A percentile compares a stretch with the other conserved stretches of the same genome.
phyloP scores from a whole-genome alignment of 306 rosid species.

The Rosa chinensis region DNA sequence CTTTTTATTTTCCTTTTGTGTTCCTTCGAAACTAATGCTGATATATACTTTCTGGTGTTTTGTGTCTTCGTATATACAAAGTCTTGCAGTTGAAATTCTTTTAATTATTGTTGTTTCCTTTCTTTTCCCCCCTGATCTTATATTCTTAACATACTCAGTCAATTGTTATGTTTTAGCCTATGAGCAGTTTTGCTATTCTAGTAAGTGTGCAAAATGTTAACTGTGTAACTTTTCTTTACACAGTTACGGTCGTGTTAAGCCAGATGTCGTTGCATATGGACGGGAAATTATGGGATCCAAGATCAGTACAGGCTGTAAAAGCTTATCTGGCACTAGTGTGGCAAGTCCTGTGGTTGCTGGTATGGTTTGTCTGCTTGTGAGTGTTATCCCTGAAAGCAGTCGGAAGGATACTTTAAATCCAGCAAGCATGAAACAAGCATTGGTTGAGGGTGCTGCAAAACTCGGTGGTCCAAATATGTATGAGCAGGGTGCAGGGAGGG shows the following conservation, averaged over 20 bases:
- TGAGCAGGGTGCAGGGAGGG: conserved; percentile 99
- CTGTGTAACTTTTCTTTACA: conserved; percentile 6
- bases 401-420: conserved; percentile 81
- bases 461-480: conserved; percentile 86
- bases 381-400: conserved; percentile 71
- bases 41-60: background rate
- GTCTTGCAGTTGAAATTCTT: background rate
- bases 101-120: background rate
- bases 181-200: conserved; percentile 21
- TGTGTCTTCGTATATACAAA: background rate
- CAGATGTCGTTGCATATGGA: conserved; percentile 97
- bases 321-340: conserved; percentile 96
- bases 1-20: background rate
- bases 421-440: conserved; percentile 99
- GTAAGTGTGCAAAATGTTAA: conserved; percentile 6
- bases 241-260: conserved; percentile 97
- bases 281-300: conserved; percentile 98
- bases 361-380: conserved; percentile 92
- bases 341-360: conserved; percentile 99
- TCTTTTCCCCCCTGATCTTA: background rate
- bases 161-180: background rate
- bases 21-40: background rate
- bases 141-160: background rate
- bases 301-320: conserved; percentile 93
- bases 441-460: conserved; percentile 96